Conservation (phyloP, 225 moss, liverwort and hornwort species). For the Lunularia cruciata region DNA sequence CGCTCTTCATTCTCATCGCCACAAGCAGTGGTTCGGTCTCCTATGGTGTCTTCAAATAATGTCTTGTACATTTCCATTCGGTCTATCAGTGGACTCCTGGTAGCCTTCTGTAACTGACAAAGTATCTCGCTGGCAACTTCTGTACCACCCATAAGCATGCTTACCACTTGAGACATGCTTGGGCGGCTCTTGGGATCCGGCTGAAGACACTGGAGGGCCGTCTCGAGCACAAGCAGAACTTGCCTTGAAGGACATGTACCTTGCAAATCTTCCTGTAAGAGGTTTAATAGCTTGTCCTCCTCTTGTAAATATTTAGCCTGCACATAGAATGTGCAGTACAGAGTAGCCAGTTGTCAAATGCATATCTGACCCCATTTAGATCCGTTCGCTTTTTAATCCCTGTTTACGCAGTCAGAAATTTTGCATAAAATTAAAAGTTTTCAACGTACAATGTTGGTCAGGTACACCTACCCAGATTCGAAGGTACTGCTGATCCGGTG, state of each 20-base stretch:
- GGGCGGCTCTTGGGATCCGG: constrained; percentile 14
- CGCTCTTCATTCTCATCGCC: no score
- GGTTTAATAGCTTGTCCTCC: constrained; percentile 3
- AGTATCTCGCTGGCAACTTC: constrained; percentile 17
- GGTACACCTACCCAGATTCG: constrained; percentile 7
- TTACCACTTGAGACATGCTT: constrained; percentile 31
- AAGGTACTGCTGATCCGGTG: not conserved
- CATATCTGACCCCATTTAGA: not conserved
- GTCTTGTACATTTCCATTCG: no score
- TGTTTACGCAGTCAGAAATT: no score
- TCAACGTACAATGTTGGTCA: no score
- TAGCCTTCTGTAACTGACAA: no score
- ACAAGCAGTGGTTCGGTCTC: no score
- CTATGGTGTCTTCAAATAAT: no score
- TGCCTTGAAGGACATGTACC: not conserved
- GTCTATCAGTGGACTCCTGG: no score
- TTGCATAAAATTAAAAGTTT: no score
- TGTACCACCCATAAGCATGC: constrained; percentile 14
- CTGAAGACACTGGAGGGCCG: constrained; percentile 23
- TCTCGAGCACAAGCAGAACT: constrained; percentile 14
- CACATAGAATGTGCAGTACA: no score
- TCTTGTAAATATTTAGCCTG: constrained; percentile 25
- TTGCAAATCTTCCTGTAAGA: constrained; percentile 6
- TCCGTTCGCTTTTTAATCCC: not conserved
- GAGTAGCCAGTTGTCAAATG: no score